These are phyloP conservation scores for Epicoccum sorghinum DNA, from an alignment of 2,329 filamentous ascomycete species.

Conservation along the genomic window DNA sequence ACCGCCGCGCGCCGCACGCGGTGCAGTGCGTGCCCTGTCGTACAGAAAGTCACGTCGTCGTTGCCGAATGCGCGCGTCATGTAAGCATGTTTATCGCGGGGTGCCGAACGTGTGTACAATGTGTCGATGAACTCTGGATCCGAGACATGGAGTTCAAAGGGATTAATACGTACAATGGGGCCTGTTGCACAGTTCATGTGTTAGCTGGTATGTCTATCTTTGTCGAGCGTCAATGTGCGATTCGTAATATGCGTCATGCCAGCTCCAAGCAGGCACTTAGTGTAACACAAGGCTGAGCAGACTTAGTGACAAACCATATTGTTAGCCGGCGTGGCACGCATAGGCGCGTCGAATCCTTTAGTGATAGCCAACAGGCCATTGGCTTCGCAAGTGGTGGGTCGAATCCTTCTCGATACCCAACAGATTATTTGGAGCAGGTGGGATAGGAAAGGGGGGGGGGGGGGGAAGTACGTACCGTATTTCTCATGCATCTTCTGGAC, in stretches of 20 bases:
- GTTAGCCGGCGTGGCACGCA: no score
- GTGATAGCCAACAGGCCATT: no score
- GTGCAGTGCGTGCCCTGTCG: background rate
- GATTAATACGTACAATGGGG: constrained; percentile 40
- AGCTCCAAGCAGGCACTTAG: no score
- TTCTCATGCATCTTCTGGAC: constrained; percentile 38
- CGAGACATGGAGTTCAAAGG: constrained; percentile 31
- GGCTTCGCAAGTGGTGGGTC: no score
- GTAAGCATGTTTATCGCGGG: constrained; percentile 3
- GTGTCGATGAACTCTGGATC: constrained; percentile 32
- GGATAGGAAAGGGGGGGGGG: no score
- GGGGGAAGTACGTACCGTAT: constrained; percentile 16
- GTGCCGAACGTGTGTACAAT: constrained; percentile 26
- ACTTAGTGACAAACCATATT: constrained; percentile 16
- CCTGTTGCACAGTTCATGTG: background rate
- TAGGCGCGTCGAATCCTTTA: no score
- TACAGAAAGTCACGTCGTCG: background rate
- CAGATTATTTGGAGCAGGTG: no score
- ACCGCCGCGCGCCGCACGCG: constrained; percentile 5
- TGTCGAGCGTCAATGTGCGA: no score
- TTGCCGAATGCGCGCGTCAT: background rate
- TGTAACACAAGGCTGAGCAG: no score
- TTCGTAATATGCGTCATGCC: no score
- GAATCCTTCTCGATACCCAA: no score
- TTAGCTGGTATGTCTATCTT: no score